Percentiles rank a stretch among this genome's conserved stretches.
Evolutionary conservation across 345 rosid species (phyloP).

Genomic region (Kandelia obovata): DNA sequence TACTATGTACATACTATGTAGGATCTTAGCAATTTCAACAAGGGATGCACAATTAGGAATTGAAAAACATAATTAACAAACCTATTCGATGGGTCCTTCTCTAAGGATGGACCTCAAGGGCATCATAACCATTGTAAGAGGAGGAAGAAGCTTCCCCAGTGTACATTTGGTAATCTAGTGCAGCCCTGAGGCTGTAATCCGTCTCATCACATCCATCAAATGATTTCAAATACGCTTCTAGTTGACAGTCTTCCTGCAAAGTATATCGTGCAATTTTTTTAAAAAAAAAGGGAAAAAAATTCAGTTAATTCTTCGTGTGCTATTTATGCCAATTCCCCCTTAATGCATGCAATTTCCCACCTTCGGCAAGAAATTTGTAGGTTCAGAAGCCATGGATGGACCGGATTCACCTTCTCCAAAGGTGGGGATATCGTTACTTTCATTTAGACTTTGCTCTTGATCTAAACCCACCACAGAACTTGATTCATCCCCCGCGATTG

Average conservation of each 20-base stretch:
- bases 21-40: too few species aligned
- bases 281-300: not conserved
- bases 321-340: not conserved
- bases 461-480: not conserved
- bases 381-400: not conserved
- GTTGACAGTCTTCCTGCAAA: conserved; percentile 1
- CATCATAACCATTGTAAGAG: not conserved
- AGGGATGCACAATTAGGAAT: too few species aligned
- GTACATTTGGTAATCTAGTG: not conserved
- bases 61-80: too few species aligned
- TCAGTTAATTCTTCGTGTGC: not conserved
- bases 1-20: too few species aligned
- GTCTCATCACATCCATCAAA: not conserved
- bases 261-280: not conserved
- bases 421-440: too few species aligned
- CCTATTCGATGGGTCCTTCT: too few species aligned
- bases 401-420: not conserved
- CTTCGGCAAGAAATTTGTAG: not conserved
- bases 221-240: conserved; percentile 5
- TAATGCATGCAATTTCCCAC: not conserved
- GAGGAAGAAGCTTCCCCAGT: too few species aligned
- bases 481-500: conserved; percentile 3
- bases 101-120: not conserved
- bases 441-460: not conserved
- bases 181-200: not conserved